A percentile compares a stretch with the other conserved stretches of the same genome.
phyloP scores from a whole-genome alignment of 331 rosid genomes.

The Quercus lobata region DNA sequence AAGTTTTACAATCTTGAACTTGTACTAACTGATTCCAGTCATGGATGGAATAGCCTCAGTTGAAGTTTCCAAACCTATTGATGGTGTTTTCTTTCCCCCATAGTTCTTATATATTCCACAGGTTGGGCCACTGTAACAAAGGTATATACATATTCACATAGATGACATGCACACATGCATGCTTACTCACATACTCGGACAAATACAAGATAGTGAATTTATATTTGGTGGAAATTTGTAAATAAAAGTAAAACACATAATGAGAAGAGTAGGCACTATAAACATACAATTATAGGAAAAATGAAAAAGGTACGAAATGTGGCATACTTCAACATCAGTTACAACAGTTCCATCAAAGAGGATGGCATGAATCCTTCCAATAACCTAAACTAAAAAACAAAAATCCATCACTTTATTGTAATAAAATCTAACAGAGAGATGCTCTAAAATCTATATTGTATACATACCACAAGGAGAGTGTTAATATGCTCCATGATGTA shows the following conservation, averaged over 20 bases:
- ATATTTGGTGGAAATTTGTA: not conserved
- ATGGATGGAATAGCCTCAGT: not conserved
- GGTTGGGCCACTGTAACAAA: not conserved
- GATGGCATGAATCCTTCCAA: slow-evolving; percentile 95
- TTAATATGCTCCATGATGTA: no score
- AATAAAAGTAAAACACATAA: not conserved
- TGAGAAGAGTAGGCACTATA: not conserved
- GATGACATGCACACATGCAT: not conserved
- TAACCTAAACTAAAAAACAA: slow-evolving; percentile 45
- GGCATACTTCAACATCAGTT: slow-evolving; percentile 78
- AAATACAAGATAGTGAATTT: not conserved
- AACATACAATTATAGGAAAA: not conserved
- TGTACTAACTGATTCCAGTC: not conserved
- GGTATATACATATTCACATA: not conserved
- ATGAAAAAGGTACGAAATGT: slow-evolving; percentile 16
- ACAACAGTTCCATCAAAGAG: slow-evolving; percentile 86
- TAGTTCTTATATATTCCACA: not conserved
- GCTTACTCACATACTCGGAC: not conserved
- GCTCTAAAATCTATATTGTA: not conserved
- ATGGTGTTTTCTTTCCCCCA: not conserved
- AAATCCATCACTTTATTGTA: slow-evolving; percentile 6
- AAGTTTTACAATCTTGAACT: not conserved
- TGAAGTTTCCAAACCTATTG: not conserved
- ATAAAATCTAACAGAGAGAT: not conserved
- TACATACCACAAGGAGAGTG: no score